These are phyloP conservation scores for Paraphoma sp. DNA, from an alignment of 2,329 filamentous ascomycete genomes.

Conservation along the genomic window DNA sequence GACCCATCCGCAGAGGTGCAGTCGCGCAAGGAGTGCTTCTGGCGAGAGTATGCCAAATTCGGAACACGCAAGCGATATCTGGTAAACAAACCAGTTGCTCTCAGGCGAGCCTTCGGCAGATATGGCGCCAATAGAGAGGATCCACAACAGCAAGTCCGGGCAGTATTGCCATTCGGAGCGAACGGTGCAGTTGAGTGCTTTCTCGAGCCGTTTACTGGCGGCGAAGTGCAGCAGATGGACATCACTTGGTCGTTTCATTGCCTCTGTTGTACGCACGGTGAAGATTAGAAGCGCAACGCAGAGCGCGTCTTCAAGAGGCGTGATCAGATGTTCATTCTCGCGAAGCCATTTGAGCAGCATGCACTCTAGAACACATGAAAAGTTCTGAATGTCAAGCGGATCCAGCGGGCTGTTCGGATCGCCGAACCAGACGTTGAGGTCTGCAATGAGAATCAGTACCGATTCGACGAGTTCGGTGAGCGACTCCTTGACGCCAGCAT, in stretches of 20 bases:
- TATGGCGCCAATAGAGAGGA: constrained; percentile 44
- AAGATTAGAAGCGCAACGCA: constrained; percentile 47
- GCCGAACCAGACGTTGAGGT: constrained; percentile 43
- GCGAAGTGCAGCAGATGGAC: constrained; percentile 38
- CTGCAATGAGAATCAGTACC: constrained; percentile 40
- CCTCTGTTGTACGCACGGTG: constrained; percentile 44
- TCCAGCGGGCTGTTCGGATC: constrained; percentile 39
- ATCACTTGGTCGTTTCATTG: constrained; percentile 32
- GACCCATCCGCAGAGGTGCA: constrained; percentile 47
- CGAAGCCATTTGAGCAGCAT: constrained; percentile 41
- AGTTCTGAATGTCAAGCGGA: constrained; percentile 47
- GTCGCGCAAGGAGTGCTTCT: constrained; percentile 31
- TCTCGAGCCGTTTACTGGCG: constrained; percentile 42
- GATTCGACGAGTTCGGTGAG: constrained; percentile 37
- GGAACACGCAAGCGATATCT: constrained; percentile 39
- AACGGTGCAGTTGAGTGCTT: constrained; percentile 43
- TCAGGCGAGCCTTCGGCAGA: constrained; percentile 41
- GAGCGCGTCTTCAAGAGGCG: constrained; percentile 43
- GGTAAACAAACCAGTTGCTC: constrained; percentile 41
- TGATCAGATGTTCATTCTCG: constrained; percentile 30
- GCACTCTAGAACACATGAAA: constrained; percentile 42
- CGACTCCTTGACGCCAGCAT: constrained; percentile 35
- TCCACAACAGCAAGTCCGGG: constrained; percentile 47
- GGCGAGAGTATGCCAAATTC: constrained; percentile 39
- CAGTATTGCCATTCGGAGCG: constrained; percentile 38